A percentile compares a stretch with the other conserved stretches of the same genome.
Conservation (phyloP, 2,329 filamentous ascomycete species). For the Trichoderma guizhouense region DNA sequence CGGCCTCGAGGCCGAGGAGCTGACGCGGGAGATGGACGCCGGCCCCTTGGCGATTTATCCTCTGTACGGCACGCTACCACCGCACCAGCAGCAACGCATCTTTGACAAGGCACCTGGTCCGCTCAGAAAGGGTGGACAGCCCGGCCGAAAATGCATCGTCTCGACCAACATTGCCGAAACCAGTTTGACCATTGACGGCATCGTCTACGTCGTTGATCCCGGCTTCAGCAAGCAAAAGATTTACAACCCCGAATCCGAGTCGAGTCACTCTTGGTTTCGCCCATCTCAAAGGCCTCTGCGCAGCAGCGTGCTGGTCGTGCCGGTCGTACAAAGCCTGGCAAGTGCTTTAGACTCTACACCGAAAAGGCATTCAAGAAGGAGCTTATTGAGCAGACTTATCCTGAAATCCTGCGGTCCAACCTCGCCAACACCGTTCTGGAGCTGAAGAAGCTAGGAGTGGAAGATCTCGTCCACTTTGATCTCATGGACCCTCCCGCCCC, state of each 20-base stretch:
- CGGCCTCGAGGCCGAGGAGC: slow-evolving; percentile 82
- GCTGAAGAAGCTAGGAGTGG: slow-evolving; percentile 92
- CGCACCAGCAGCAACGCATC: slow-evolving; percentile 89
- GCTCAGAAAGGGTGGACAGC: slow-evolving; percentile 69
- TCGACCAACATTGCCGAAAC: slow-evolving; percentile 99
- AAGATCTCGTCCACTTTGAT: slow-evolving; percentile 96
- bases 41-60: slow-evolving; percentile 89
- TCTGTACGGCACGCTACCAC: slow-evolving; percentile 89
- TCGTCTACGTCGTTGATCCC: slow-evolving; percentile 98
- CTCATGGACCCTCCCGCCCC: slow-evolving; percentile 97
- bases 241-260: slow-evolving; percentile 94
- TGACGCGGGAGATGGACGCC: slow-evolving; percentile 85
- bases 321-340: slow-evolving; percentile 95
- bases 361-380: slow-evolving; percentile 96
- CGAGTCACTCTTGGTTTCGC: slow-evolving; percentile 94
- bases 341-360: slow-evolving; percentile 96
- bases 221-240: slow-evolving; percentile 99
- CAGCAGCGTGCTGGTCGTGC: slow-evolving; percentile 98
- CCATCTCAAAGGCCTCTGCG: slow-evolving; percentile 95
- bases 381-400: slow-evolving; percentile 94
- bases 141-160: slow-evolving; percentile 91
- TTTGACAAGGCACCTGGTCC: slow-evolving; percentile 84
- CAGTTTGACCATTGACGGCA: slow-evolving; percentile 94
- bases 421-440: slow-evolving; percentile 92
- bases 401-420: slow-evolving; percentile 92